Percentiles rank a stretch among this genome's conserved stretches.
Conservation (phyloP, 2,329 filamentous ascomycete species). For the Emmonsia crescens region DNA sequence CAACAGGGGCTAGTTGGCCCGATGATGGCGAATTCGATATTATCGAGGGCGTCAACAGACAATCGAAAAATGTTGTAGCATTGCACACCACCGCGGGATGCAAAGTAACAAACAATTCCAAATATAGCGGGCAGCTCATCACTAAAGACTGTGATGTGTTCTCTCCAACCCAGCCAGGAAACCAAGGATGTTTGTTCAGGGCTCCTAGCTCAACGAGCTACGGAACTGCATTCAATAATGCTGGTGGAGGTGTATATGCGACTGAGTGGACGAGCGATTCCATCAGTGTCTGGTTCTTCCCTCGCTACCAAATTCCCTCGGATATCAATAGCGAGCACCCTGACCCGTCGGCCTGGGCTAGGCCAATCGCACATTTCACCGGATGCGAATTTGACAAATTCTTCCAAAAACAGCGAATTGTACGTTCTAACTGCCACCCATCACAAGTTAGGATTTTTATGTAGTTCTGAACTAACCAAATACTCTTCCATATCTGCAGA, state of each 20-base stretch:
- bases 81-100: constrained; percentile 57
- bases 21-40: constrained; percentile 65
- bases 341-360: constrained; percentile 57
- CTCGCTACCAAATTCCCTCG: constrained; percentile 52
- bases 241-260: constrained; percentile 59
- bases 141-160: constrained; percentile 49
- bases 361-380: constrained; percentile 56
- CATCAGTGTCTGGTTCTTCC: constrained; percentile 78
- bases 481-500: constrained; percentile 13
- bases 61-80: constrained; percentile 50
- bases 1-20: constrained; percentile 60
- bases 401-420: constrained; percentile 63
- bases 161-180: constrained; percentile 32
- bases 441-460: neutral
- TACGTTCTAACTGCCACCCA: constrained; percentile 13
- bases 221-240: constrained; percentile 60
- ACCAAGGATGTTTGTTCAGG: constrained; percentile 50
- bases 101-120: constrained; percentile 41
- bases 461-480: neutral
- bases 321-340: constrained; percentile 53
- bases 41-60: constrained; percentile 63
- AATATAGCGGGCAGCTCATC: constrained; percentile 37
- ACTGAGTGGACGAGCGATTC: constrained; percentile 62
- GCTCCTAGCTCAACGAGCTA: constrained; percentile 45
- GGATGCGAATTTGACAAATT: constrained; percentile 61